Base-by-base conservation (phyloP, 331 rosid genomes). In the Telfairia occidentalis region DNA sequence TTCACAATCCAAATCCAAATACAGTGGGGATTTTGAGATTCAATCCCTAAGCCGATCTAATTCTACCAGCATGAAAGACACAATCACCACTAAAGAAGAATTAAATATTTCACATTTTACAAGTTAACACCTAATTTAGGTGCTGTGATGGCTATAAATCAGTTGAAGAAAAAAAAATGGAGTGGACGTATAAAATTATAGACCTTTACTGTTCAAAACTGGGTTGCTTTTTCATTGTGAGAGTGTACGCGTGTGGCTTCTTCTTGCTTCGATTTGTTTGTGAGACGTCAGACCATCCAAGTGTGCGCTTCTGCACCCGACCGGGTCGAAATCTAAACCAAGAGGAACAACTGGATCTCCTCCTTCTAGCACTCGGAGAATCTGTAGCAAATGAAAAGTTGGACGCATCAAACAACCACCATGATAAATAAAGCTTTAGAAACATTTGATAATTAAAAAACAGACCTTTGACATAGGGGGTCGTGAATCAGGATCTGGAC, bases 321-420 rank as follows among this genome's bases (percentile, higher is more conserved):
- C 83, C 8, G 98, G 73, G 82, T 78, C 86, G 71, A 82, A 13
- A 72, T 94, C 96, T 76, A 87, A 83, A 30, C 89, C 90, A 53
- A 87, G 9, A 23, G 96, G 87, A 74, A 83, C 88, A 75, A 76
- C 78, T 46, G 83, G 76, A 81, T 87, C 92, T 9, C 90, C 96
- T 78, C 97, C 97, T 85, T 95, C 96, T 26, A 95, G 88, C 71
- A 91, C 92, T 79, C 96, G 81, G n/a, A 95, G 95, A 55, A 95
- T 79, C 98, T 94, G 75, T 64, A 67, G 28, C 30, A 80, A 59
- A 40, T 64, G n/a, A n/a, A 34, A 10, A 75, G 10, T 32, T 49
- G 35, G 66, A 3, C 38, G 77, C 35, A 59, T 58, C 70, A 71
- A 12, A 32, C 67, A 37, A 19, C 29, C 53, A 1, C 34, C 16